Base-by-base conservation (phyloP, 148 eudicot genomes). In the Cornus suecica region DNA sequence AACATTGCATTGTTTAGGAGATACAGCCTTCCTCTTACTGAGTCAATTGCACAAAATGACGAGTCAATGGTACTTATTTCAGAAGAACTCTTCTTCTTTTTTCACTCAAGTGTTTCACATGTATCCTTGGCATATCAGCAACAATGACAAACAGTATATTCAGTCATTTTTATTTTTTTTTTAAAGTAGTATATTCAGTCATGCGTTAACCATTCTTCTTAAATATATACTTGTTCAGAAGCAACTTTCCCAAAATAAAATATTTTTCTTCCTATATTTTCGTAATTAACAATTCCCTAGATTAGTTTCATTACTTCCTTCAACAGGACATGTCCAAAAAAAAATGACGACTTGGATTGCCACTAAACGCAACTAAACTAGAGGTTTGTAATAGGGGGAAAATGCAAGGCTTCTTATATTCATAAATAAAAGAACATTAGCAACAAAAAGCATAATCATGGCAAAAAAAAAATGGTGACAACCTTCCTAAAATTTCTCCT, bases 401-500 rank as follows among this genome's bases (percentile, higher is more conserved):
- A 3, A 65, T 20, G 3, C 42, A 18, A 30, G 41, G 45, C 45
- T 8, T 16, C 32, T 22, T 20, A 18, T 13, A 25, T 18, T 30
- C 1, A 66, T 18, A 16, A 18, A 32, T 66, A 10, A 8, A 30
- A 65, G 10, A 25, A 28, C 42, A 7, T 20, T n/a, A 22, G 15
- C 22, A 11, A n/a, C 2, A 30, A 48, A 51, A 11, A 65, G n/a
- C 26, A 66, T 3, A 67, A 51, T 14, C 63, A 45, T 10, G 23
- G 24, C n/a, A 27, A 76, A 26, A 71, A 45, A 68, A 22, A 14
- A 69, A 41, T 66, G 25, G 10, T 54, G 31, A 75, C 74, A 45
- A 95, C 99, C 99, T 91, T 95, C 85, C 66, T 89, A 71, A 84
- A 93, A 45, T 91, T 92, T 68, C 82, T 88, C 84, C 76, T 88